Evolutionary conservation across 331 rosid species (phyloP), one percentile per base, ranked within the genome.

Genomic region (Rosa hybrid): DNA sequence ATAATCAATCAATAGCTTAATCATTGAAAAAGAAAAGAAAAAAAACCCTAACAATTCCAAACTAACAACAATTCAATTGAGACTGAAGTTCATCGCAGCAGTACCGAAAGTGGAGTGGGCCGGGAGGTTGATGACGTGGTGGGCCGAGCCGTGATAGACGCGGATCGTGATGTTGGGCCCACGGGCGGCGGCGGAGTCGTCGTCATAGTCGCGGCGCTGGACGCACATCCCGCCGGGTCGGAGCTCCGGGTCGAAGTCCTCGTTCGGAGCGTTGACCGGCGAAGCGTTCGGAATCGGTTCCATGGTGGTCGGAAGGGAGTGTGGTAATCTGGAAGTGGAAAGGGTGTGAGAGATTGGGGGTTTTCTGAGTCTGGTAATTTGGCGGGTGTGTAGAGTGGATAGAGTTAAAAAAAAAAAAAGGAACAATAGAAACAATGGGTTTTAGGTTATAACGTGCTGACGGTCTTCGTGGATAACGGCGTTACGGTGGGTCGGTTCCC

Each of bases 81-180:
- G 44, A 25, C 3, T 60, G 18, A 13, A 46, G 8, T n/a, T 38
- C 7, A 30, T 7, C 44, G 14, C 41, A 20, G 50, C 8, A 34
- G 14, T 88, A 88, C 92, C 88, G 72, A 86, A 86, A 69, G 88
- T 86, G 49, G 88, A 88, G 51, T 86, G 87, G 56, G 90, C 76
- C 14, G 90, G 90, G 71, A 84, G 79, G 45, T 71, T 74, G 81
- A 86, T 63, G 75, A 80, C 86, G 81, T 80, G 68, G 50, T 50
- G 86, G 49, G n/a, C 68, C 8, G 87, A 51, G 71, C 86, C 87
- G 13, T 84, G 87, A 18, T 65, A 77, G 83, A 86, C 86, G 72
- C 63, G 81, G 77, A 88, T 60, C 49, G 76, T 78, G 83, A 88
- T 84, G 81, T 34, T 72, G 10, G 90, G 84, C 13, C 81, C 82